Evolutionary conservation across 75 land plant genomes (phyloP), one percentile per base, ranked within the genome.

Genomic region (Picea glauca): DNA sequence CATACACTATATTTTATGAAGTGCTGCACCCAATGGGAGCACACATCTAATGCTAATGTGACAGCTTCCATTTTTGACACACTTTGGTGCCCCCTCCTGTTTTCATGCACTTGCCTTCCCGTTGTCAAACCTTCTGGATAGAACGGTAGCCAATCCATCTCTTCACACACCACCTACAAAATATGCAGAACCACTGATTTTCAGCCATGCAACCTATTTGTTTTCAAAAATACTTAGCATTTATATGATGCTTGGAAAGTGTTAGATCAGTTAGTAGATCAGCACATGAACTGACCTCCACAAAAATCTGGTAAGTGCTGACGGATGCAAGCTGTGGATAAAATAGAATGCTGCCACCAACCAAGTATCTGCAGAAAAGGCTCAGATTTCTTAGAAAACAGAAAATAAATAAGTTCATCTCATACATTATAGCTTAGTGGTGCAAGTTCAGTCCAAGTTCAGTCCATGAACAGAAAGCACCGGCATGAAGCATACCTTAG

Each of bases 91-190:
- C 76, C 83, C 50, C 61, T 73, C 57, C 78, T 85, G 33, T 83
- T 86, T 38, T 86, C 86, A 85, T 83, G 86, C 21, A 75, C 68
- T 43, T 72, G 74, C 35, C 85, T 88, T 40, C 57, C 76, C 35
- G 56, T 66, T 76, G 62, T 61, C 70, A 66, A 73, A 43, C 65
- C 76, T 61, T 81, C 83, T 70, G 88, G 89, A 91, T 91, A 94
- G 57, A 92, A 94, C 15, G 95, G 92, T 74, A 96, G 87, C 99
- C 99, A 96, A 14, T 94, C 99, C 88, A 96, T 79, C 88, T 94
- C 99, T 82, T 96, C 99, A 80, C 98, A 94, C 15, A 90, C 98
- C 20, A 96, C 99, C 99, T 94, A 80, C 50, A 32, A 1, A 7
- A 26, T 21, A 79, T 76, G 31, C 38, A 77, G 56, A 76, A 43